phyloP scores from a whole-genome alignment of 805 yeast genomes.

The Suhomyces vadensis region DNA sequence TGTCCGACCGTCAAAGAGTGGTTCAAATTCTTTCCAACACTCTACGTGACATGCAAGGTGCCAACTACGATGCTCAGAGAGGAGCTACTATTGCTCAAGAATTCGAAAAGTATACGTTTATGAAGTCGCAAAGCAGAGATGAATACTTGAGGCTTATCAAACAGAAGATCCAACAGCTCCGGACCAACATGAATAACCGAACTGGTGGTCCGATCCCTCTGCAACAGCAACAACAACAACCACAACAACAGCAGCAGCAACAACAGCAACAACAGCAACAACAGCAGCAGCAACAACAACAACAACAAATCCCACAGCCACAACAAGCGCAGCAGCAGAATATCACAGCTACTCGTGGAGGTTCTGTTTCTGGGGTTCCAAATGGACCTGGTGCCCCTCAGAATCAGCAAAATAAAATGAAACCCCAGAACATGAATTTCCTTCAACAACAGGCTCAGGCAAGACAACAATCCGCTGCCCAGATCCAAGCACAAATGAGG shows the following conservation, averaged over 20 bases:
- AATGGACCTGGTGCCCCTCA: background rate
- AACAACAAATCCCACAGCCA: constrained; percentile 10
- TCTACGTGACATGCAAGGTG: constrained; percentile 37
- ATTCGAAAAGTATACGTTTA: constrained; percentile 66
- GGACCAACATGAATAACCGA: constrained; percentile 14
- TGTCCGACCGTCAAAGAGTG: constrained; percentile 40
- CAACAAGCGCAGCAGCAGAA: constrained; percentile 11
- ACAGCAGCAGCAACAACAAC: constrained; percentile 21
- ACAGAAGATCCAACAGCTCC: constrained; percentile 39
- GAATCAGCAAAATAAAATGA: constrained; percentile 16
- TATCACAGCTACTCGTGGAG: constrained; percentile 3
- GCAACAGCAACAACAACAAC: constrained; percentile 21
- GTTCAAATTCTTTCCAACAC: constrained; percentile 39
- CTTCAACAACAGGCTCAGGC: constrained; percentile 52
- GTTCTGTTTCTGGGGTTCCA: constrained; percentile 5
- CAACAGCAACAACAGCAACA: constrained; percentile 24
- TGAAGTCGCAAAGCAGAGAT: constrained; percentile 55
- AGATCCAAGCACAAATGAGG: constrained; percentile 31
- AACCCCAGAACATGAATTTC: constrained; percentile 22
- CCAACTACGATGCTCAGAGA: constrained; percentile 34
- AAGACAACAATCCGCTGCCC: constrained; percentile 52
- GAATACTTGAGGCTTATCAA: constrained; percentile 52
- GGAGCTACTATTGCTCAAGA: constrained; percentile 58
- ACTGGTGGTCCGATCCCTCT: constrained; percentile 3
- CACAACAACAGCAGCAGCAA: constrained; percentile 16